Evolutionary conservation across 2,329 filamentous ascomycete species (phyloP), one percentile per base, ranked within the genome.

Genomic region (Mariannaea sp.): DNA sequence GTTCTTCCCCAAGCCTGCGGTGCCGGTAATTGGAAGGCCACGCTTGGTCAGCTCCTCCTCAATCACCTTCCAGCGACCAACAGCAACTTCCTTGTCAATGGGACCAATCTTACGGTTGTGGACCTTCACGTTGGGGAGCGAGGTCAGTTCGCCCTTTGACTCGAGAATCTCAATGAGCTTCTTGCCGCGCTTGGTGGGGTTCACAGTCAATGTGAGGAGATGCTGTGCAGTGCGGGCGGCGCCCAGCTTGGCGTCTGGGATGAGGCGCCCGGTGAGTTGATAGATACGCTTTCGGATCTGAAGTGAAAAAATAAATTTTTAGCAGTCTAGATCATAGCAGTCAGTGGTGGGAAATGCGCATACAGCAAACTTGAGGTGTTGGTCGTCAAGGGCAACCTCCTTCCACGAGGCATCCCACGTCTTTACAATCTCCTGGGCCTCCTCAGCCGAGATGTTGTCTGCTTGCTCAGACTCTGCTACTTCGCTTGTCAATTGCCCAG

Each of bases 1-100:
- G 58, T 73, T 74, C 67, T 71, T 74, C 12, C 67, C 60, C 41
- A 71, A 59, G 7, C 70, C 69, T 7, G 68, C 71, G 41, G 75
- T 73, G 3, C 82, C 83, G 3, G 74, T 76, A 13, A 84, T 73
- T 7, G 86, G 83, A 60, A 92, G 70, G 13, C 80, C 81, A 50
- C 86, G 77, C 68, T 81, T 79, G 65, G 73, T 73, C 58, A 93
- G 76, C 72, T 90, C 87, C 65, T 85, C 76, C 70, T 89, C 81
- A 65, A 93, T 90, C 43, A 92, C 71, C 82, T 94, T 94, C 83
- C 87, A 89, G 65, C 89, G 79, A 22, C 91, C 91, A 35, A 89
- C 70, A 42, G 82, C 79, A 63, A 81, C 84, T 72, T 93, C 89
- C 70, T 84, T 85, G 70, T 93, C 83, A 27, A 89, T 84, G 8